These are phyloP conservation scores for Amanita subjunquillea DNA, from an alignment of 768 basidiomycete species.

Conservation along the genomic window DNA sequence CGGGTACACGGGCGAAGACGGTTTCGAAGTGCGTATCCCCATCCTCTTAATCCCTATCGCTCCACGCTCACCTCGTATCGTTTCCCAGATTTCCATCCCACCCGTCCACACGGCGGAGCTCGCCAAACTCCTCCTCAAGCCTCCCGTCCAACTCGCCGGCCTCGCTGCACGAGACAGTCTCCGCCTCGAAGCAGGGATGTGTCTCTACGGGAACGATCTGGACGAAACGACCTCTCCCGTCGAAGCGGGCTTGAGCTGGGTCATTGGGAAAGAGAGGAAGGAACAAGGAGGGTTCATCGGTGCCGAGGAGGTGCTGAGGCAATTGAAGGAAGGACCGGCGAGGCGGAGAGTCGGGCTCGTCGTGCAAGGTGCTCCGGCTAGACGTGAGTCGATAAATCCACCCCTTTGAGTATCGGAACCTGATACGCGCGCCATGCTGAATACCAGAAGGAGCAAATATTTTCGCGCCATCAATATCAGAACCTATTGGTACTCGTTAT, in stretches of 20 bases:
- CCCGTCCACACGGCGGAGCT: constrained; percentile 66
- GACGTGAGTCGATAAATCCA: constrained; percentile 41
- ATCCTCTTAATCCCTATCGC: not conserved
- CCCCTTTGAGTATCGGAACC: not conserved
- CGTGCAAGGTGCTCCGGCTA: constrained; percentile 77
- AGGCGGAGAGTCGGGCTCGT: constrained; percentile 74
- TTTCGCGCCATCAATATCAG: constrained; percentile 39
- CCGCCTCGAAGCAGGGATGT: constrained; percentile 95
- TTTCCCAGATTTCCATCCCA: constrained; percentile 73
- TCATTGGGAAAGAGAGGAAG: constrained; percentile 84
- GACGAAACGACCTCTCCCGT: constrained; percentile 81
- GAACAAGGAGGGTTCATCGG: constrained; percentile 68
- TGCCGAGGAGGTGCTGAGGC: constrained; percentile 56
- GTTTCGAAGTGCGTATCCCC: constrained; percentile 64
- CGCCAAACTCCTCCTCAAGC: constrained; percentile 51
- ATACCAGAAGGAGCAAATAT: constrained; percentile 69
- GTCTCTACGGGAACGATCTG: constrained; percentile 90
- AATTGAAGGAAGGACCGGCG: constrained; percentile 72
- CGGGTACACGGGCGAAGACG: constrained; percentile 98
- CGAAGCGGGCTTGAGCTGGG: constrained; percentile 89
- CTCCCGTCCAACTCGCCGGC: constrained; percentile 74
- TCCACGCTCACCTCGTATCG: not conserved
- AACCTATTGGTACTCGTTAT: constrained; percentile 44
- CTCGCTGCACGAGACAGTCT: constrained; percentile 90
- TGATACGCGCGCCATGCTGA: not conserved